A percentile compares a stretch with the other conserved stretches of the same genome.
These are phyloP conservation scores for Chrysanthemum makinoi DNA, from an alignment of 129 eudicot species.

Conservation along the genomic window DNA sequence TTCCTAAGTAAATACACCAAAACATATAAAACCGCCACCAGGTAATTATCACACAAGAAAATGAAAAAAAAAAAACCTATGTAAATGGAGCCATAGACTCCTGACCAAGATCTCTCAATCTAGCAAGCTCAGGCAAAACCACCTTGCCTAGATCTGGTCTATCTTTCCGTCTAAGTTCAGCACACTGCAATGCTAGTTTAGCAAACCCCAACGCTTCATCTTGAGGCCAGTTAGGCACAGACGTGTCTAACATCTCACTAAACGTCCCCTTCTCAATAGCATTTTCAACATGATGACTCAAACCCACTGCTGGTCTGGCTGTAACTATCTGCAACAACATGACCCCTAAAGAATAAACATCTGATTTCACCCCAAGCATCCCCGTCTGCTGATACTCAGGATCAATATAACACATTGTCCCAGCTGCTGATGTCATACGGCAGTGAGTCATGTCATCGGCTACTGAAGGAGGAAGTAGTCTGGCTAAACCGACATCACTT, in stretches of 20 bases:
- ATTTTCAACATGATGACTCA: slow-evolving; percentile 40
- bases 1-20: neutral
- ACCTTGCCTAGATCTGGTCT: slow-evolving; percentile 55
- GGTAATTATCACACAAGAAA: no score
- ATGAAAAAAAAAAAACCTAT: no score
- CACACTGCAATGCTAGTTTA: slow-evolving; percentile 45
- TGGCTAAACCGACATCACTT: slow-evolving; percentile 66
- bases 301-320: slow-evolving; percentile 57
- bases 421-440: slow-evolving; percentile 60
- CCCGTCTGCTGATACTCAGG: slow-evolving; percentile 67
- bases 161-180: slow-evolving; percentile 57
- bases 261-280: slow-evolving; percentile 46
- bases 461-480: slow-evolving; percentile 45
- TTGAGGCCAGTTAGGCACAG: slow-evolving; percentile 48
- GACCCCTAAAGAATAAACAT: slow-evolving; percentile 55
- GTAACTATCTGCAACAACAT: slow-evolving; percentile 57
- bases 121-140: slow-evolving; percentile 54
- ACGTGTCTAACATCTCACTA: slow-evolving; percentile 41
- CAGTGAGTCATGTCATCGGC: slow-evolving; percentile 48
- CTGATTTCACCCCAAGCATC: slow-evolving; percentile 59
- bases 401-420: slow-evolving; percentile 63
- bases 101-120: slow-evolving; percentile 44
- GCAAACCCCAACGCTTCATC: slow-evolving; percentile 48
- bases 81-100: slow-evolving; percentile 24
- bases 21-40: neutral